phyloP scores from a whole-genome alignment of 2,329 filamentous ascomycete species.

The Pseudodiploospora longispora region DNA sequence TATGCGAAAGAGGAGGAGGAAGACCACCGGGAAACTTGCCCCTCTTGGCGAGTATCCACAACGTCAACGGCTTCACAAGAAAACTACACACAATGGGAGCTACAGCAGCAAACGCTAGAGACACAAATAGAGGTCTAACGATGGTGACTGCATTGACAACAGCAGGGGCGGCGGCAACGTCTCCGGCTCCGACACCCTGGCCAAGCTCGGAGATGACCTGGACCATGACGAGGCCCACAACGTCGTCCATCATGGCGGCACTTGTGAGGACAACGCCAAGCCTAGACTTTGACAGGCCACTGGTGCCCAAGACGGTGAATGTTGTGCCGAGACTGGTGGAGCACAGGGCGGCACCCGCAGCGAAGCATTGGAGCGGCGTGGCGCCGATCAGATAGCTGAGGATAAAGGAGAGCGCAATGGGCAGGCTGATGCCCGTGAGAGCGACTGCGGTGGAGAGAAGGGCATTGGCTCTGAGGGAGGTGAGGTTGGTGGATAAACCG shows the following conservation, averaged over 20 bases:
- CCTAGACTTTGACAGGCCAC: constrained; percentile 33
- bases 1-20: too few species aligned
- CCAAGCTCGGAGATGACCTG: constrained; percentile 63
- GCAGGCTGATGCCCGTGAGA: constrained; percentile 53
- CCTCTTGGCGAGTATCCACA: constrained; percentile 14
- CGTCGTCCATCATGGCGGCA: constrained; percentile 77
- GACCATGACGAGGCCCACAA: constrained; percentile 69
- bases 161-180: not conserved
- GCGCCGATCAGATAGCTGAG: constrained; percentile 43
- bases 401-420: constrained; percentile 58
- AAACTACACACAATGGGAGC: constrained; percentile 40
- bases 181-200: not conserved
- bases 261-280: constrained; percentile 57
- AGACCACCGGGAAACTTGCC: too few species aligned
- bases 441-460: constrained; percentile 55
- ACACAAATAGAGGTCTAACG: constrained; percentile 38
- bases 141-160: constrained; percentile 18
- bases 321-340: constrained; percentile 67
- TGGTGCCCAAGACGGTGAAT: constrained; percentile 45
- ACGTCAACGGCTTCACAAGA: constrained; percentile 33
- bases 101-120: constrained; percentile 41
- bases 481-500: constrained; percentile 36
- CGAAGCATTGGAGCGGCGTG: constrained; percentile 55
- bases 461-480: constrained; percentile 48
- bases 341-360: constrained; percentile 64